Evolutionary conservation across 2,329 filamentous ascomycete species (phyloP), one percentile per base, ranked within the genome.

Genomic region (Pseudogymnoascus sp.): DNA sequence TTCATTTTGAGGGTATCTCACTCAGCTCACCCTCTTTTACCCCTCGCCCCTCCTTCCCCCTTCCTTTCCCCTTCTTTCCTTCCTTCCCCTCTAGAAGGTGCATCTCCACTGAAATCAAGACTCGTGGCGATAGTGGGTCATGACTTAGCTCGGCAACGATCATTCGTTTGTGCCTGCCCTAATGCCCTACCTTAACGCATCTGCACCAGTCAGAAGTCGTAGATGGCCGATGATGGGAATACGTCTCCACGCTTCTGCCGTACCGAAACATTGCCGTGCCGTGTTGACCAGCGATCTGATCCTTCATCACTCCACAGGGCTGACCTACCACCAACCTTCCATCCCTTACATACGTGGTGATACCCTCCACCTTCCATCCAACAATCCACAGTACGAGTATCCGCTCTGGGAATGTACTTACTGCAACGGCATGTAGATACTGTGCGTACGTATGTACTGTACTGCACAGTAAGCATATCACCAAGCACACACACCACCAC

Each of bases 201-300:
- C n/a, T 30, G 28, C n/a, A 16, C 49, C 49, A 55, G 28, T 55
- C 8, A 55, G n/a, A 55, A 33, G 49, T 5, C 49, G n/a, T 12
- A 33, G 2, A 55, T 16, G 49, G 49, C 25, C 9, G n/a, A 6
- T 33, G 45, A 33, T 22, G 49, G 49, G 25, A 19, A 33, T 55
- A 33, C 28, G 25, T 33, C 28, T 52, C 28, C 49, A 55, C 8
- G 49, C 28, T 12, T 28, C 49, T 55, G 49, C 28, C n/a, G 49
- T 55, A 14, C 49, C 49, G 49, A 55, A 55, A 55, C 49, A 55
- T 55, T 49, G 9, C 45, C 49, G n/a, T 55, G 49, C 49, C n/a
- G 25, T 16, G 49, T 19, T 55, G 49, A 52, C 16, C 25, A 14
- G 45, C 11, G 45, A 55, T 19, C 25, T 33, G 49, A 22, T 33